Evolutionary conservation across 2,329 filamentous ascomycete species (phyloP), one percentile per base, ranked within the genome.

Genomic region (Lachnellula subtilissima): DNA sequence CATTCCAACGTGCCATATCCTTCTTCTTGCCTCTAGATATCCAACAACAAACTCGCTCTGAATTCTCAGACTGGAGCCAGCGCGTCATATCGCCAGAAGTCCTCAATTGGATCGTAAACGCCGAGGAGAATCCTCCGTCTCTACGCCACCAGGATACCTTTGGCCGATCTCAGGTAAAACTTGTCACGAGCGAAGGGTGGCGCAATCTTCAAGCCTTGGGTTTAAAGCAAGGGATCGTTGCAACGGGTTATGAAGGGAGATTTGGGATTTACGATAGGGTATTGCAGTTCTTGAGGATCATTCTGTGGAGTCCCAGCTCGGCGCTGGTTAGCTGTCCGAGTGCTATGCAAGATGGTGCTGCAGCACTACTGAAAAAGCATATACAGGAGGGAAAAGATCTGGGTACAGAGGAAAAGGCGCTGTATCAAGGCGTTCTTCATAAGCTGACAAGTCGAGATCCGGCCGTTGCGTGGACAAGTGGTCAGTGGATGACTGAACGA

Each of bases 401-500:
- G 9, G 60, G 65, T 35, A 54, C 63, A 0, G 59, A 67, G 2
- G 68, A 74, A 58, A 71, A 71, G 7, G 61, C 62, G 17, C 77
- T 84, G 0, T 76, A 84, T 48, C 72, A 77, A 39, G 75, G 80
- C 42, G 80, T 80, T 3, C 83, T 78, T 60, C 65, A 71, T 5
- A 78, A 78, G 12, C 71, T 88, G 3, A 81, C 74, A 1, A 81
- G 78, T 4, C 74, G 79, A 4, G 76, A 86, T 23, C 72, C 75
- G 0, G 53, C 64, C 0, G 61, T 70, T 17, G 80, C 82, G 0
- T 90, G 86, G 87, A 90, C 86, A 0, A 87, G 81, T 42, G 86
- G 86, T 0, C 87, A 90, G 67, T 90, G 87, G 87, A 89, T 90
- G 87, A 90, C 87, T 0, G 86, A 89, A 63, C 76, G 86, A 2